These are phyloP conservation scores for Onygenales sp. DNA, from an alignment of 2,329 filamentous ascomycete genomes.

Conservation along the genomic window DNA sequence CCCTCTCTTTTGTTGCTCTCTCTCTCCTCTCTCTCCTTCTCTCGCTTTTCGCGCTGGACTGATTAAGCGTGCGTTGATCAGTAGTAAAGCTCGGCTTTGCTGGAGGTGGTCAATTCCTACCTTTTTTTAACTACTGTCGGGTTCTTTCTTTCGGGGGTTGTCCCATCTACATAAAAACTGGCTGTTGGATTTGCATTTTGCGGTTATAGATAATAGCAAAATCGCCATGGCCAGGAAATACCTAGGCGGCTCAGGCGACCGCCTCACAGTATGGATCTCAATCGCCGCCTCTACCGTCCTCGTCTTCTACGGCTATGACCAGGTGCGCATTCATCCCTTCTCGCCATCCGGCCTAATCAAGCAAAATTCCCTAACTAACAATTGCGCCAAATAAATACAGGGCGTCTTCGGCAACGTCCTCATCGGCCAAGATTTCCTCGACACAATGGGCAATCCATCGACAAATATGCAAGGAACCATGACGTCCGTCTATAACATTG, in stretches of 20 bases:
- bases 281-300: constrained; percentile 42
- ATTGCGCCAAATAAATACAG: not conserved
- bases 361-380: not conserved
- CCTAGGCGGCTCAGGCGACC: constrained; percentile 41
- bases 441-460: constrained; percentile 8
- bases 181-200: not conserved
- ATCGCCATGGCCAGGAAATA: constrained; percentile 37
- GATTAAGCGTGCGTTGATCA: no score
- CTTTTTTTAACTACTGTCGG: no score
- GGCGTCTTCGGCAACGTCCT: constrained; percentile 12
- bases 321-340: constrained; percentile 17
- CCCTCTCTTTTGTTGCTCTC: no score
- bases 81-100: no score
- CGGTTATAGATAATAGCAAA: not conserved
- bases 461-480: constrained; percentile 11
- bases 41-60: no score
- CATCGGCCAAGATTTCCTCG: constrained; percentile 12
- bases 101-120: no score
- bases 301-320: constrained; percentile 41
- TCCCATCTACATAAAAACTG: no score
- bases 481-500: constrained; percentile 25
- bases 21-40: no score
- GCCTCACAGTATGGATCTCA: constrained; percentile 44
- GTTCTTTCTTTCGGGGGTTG: no score
- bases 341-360: not conserved